Evolutionary conservation across 306 rosid species (phyloP).

Genomic region (Citrullus mucosospermus): DNA sequence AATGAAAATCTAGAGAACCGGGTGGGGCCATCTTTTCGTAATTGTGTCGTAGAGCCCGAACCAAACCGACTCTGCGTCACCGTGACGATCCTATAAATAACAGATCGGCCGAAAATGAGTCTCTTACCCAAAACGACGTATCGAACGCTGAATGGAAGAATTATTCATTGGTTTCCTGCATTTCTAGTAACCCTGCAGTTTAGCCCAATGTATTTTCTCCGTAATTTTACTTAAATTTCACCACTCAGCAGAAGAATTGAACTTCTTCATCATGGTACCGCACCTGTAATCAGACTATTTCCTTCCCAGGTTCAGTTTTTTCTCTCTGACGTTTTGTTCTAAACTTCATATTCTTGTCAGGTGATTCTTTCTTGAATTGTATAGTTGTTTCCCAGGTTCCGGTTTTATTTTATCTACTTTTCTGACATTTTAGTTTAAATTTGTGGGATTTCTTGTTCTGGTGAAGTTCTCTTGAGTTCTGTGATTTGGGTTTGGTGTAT

Average conservation of each 20-base stretch:
- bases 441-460: not conserved
- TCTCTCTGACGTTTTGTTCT: not conserved
- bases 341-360: not conserved
- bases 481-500: not conserved
- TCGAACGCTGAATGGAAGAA: not conserved
- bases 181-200: not conserved
- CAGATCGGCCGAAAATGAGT: not conserved
- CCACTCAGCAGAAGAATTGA: not conserved
- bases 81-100: not conserved
- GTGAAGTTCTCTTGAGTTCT: not conserved
- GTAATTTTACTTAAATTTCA: not conserved
- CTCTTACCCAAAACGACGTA: not conserved
- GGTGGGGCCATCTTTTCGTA: not conserved
- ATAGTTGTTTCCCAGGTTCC: not conserved
- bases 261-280: not conserved
- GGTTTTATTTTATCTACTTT: not conserved
- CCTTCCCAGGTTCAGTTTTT: not conserved
- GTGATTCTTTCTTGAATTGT: not conserved
- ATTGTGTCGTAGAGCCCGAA: not conserved
- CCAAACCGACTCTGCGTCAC: not conserved
- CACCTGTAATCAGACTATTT: not conserved
- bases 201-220: not conserved
- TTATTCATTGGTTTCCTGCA: not conserved
- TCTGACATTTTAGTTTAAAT: not conserved
- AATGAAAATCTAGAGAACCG: not conserved